Evolutionary conservation across 441 rosid genomes (phyloP), one percentile per base, ranked within the genome.

Genomic region (Adansonia gregorii): DNA sequence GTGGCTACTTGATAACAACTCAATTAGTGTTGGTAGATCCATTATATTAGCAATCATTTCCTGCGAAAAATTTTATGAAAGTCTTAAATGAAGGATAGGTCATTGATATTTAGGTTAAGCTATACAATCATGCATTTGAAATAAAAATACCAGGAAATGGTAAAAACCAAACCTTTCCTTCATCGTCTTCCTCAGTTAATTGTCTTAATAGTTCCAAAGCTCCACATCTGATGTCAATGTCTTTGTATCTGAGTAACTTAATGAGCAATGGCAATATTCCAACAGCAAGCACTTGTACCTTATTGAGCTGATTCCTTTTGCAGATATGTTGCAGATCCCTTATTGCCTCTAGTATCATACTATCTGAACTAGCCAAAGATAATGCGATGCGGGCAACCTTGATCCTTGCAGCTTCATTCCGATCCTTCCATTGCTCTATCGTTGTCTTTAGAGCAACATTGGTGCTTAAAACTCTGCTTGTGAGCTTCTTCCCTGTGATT

Each of bases 381-480:
- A 94, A 83, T n/a, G 97, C 97, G 70, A 95, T 85, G 46, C 87
- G 85, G 22, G 87, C 89, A 80, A 79, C 87, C 85, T 91, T 93
- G 85, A 94, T 93, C 82, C 86, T 90, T 59, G 87, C 88, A 24
- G 78, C 83, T 79, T 91, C 97, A 56, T 94, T 90, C 83, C 97
- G 84, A 46, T 87, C 94, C 79, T 81, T 87, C 98, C 98, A 94
- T 79, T 92, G 92, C 80, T 86, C 86, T 70, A 94, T 93, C 15
- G 87, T 92, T 67, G 88, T 89, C 89, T 88, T 90, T 66, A 94
- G 83, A 71, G 94, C 89, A 31, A 86, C 35, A 71, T 93, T 91
- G 20, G 82, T 61, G 78, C 78, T 89, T 80, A 94, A 76, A 61
- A 19, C 78, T 63, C 78, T 78, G 67, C 87, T 85, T 59, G 55